Percentiles rank a stretch among this genome's conserved stretches.
phyloP scores from a whole-genome alignment of 192 early-diverging fungal genomes.

The Spizellomyces punctatus region DNA sequence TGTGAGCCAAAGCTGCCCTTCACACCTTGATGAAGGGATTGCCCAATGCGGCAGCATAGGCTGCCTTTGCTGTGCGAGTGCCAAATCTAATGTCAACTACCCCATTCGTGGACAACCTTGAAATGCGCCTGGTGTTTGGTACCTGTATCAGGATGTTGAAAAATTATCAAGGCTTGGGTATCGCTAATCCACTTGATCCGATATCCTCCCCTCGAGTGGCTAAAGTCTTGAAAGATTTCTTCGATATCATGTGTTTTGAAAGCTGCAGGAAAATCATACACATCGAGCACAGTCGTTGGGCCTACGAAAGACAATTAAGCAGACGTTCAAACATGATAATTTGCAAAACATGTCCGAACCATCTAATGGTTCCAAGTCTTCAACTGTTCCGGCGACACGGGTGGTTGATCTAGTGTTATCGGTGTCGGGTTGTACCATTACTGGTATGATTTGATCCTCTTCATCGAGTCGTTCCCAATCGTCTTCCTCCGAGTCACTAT shows the following conservation, averaged over 20 bases:
- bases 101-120: not conserved
- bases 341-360: too few species aligned
- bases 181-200: conserved; percentile 76
- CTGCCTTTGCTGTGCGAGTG: conserved; percentile 20
- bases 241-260: conserved; percentile 73
- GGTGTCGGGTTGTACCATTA: too few species aligned
- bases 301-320: not conserved
- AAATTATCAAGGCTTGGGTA: conserved; percentile 68
- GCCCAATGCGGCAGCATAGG: conserved; percentile 19
- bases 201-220: conserved; percentile 64
- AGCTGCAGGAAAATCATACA: conserved; percentile 54
- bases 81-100: not conserved
- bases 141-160: conserved; percentile 68
- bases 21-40: conserved; percentile 36
- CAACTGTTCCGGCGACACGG: too few species aligned
- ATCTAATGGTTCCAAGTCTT: too few species aligned
- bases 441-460: too few species aligned
- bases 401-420: too few species aligned
- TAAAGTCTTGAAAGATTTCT: conserved; percentile 65
- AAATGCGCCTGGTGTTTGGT: too few species aligned
- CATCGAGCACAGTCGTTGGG: conserved; percentile 9
- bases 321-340: too few species aligned
- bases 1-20: not conserved
- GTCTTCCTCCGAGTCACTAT: too few species aligned
- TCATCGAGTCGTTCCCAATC: too few species aligned